Evolutionary conservation across 305 asterid species (phyloP).

Genomic region (Fraxinus greggii): DNA sequence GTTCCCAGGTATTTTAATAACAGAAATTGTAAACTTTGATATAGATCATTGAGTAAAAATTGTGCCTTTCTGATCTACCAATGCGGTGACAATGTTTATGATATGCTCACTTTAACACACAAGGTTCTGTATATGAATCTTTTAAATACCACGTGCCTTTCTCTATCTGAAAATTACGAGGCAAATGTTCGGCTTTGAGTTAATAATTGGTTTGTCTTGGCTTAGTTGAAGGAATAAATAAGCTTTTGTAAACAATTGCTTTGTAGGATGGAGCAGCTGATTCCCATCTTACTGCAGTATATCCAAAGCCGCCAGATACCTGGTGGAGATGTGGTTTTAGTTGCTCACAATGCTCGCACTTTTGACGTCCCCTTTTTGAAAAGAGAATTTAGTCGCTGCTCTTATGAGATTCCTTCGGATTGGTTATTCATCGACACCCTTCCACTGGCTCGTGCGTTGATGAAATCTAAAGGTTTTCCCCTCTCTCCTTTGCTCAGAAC

Average conservation of each 20-base stretch:
- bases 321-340: slow-evolving; percentile 69
- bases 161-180: neutral
- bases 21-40: neutral
- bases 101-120: neutral
- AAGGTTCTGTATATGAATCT: neutral
- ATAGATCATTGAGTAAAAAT: neutral
- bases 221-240: neutral
- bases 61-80: neutral
- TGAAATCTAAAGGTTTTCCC: slow-evolving; percentile 63
- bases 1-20: slow-evolving; percentile 63
- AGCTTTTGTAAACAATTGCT: neutral
- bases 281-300: slow-evolving; percentile 68
- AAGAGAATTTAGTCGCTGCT: slow-evolving; percentile 67
- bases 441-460: slow-evolving; percentile 60
- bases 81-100: neutral
- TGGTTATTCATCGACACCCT: slow-evolving; percentile 74
- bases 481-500: slow-evolving; percentile 12
- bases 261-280: slow-evolving; percentile 90
- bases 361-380: slow-evolving; percentile 85
- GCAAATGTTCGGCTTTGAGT: neutral
- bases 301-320: slow-evolving; percentile 79
- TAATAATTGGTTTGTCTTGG: neutral
- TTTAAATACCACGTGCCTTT: neutral
- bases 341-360: slow-evolving; percentile 73
- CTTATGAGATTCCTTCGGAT: slow-evolving; percentile 65